Evolutionary conservation across 139 green algal species (phyloP).

Genomic region (Auxenochlorella protothecoides): DNA sequence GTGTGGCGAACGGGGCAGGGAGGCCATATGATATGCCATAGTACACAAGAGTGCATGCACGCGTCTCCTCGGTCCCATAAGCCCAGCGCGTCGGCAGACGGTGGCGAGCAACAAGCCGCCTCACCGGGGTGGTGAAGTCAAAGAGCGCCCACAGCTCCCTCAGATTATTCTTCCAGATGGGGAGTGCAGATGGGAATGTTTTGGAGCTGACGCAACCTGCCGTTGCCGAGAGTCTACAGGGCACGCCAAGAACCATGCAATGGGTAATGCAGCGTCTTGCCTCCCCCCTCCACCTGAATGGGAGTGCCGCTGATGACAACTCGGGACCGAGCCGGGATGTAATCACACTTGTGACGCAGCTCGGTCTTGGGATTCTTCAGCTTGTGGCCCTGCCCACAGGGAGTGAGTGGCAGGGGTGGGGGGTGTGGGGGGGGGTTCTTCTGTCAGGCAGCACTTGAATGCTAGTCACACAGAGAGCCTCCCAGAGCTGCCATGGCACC

Average conservation of each 20-base stretch:
- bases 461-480: not conserved
- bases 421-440: not conserved
- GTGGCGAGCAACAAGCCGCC: not conserved
- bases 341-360: slow-evolving; percentile 42
- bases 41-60: no score
- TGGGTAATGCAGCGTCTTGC: not conserved
- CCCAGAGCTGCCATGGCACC: not conserved
- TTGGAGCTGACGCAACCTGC: no score
- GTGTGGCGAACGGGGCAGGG: not conserved
- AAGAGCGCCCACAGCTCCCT: slow-evolving; percentile 83
- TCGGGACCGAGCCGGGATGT: slow-evolving; percentile 30
- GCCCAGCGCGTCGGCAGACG: no score
- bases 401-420: no score
- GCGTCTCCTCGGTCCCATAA: no score
- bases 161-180: slow-evolving; percentile 58
- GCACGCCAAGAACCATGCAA: no score
- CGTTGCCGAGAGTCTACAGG: no score
- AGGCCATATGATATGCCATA: no score
- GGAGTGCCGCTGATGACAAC: slow-evolving; percentile 84
- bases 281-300: slow-evolving; percentile 38
- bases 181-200: no score
- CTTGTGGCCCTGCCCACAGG: slow-evolving; percentile 46
- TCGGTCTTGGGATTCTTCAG: slow-evolving; percentile 85
- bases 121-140: slow-evolving; percentile 54
- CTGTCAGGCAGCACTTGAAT: not conserved